These are phyloP conservation scores for Calonectria henricotiae DNA, from an alignment of 2,329 filamentous ascomycete species.

Conservation along the genomic window DNA sequence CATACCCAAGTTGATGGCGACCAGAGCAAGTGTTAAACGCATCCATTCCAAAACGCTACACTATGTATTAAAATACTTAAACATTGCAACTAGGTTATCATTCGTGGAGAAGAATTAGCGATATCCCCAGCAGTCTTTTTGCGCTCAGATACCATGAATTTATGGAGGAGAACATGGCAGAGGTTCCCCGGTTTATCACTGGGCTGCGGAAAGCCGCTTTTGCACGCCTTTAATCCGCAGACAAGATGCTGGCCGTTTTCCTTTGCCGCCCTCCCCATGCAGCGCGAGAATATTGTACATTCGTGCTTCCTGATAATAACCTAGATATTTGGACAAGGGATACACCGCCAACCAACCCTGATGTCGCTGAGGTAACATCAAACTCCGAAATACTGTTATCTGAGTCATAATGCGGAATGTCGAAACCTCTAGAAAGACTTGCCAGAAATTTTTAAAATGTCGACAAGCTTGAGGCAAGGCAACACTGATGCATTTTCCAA, in stretches of 20 bases:
- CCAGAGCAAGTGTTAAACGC: neutral
- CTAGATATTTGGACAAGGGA: neutral
- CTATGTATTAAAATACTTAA: neutral
- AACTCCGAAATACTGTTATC: neutral
- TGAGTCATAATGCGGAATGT: neutral
- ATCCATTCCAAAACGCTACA: neutral
- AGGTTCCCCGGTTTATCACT: neutral
- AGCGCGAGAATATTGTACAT: neutral
- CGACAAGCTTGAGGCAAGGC: neutral
- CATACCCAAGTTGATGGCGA: neutral
- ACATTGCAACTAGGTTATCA: neutral
- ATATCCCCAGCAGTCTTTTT: neutral
- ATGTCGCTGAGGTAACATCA: neutral
- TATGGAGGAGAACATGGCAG: neutral
- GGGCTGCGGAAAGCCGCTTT: neutral
- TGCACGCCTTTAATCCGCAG: neutral
- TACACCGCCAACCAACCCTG: neutral
- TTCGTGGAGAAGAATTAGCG: neutral
- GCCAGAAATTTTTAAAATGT: slow-evolving; percentile 4
- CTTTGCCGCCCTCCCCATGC: neutral
- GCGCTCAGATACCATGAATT: neutral
- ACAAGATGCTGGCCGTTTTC: slow-evolving; percentile 3
- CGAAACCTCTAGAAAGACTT: neutral
- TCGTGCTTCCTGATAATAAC: neutral
- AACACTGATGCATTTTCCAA: neutral